Base-by-base conservation (phyloP, 805 yeast species). In the Scheffersomyces spartinae region DNA sequence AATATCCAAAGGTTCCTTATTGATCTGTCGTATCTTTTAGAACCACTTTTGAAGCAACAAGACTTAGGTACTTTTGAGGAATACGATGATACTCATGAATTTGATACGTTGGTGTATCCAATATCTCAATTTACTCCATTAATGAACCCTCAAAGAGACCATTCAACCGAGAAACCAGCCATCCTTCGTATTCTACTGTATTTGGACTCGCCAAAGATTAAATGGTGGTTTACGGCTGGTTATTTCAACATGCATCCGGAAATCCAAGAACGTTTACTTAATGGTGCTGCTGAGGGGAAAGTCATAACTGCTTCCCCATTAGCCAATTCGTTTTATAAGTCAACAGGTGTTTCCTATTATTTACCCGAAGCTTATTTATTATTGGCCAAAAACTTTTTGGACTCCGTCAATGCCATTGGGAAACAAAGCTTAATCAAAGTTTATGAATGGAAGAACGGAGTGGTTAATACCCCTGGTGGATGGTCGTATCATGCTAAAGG, bases 401-500 rank as follows among this genome's bases (percentile, higher is more conserved):
- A 65, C 36, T 66, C 63, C 13, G 71, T 77, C 6, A 46, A 50
- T 13, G 31, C 37, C 7, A 40, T 51, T 16, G 59, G 64, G 2
- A 66, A 61, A 38, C 53, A 59, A 10, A 30, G 55, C 2, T 38
- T 56, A 18, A 73, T 88, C 16, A 49, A 55, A 11, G 55, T 91
- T 18, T 63, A 62, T 29, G 97, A 88, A 49, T 91, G 98, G 98
- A 67, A 70, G 42, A 72, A 69, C 25, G 98, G 98, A 1, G 58
- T 73, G 3, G 94, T 84, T 3, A 83, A 84, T 43, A 68, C 79
- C 6, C 68, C 74, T 1, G 67, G 61, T 15, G 98, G 98, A 1
- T 88, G 98, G 97, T 82, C 96, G 0, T 91, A 91, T 49, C 98
- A 91, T 45, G 97, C 98, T 9, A 91, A 91, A 46, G 98, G 98